These are phyloP conservation scores for Brassica rapa DNA, from an alignment of 345 rosid genomes.

Conservation along the genomic window DNA sequence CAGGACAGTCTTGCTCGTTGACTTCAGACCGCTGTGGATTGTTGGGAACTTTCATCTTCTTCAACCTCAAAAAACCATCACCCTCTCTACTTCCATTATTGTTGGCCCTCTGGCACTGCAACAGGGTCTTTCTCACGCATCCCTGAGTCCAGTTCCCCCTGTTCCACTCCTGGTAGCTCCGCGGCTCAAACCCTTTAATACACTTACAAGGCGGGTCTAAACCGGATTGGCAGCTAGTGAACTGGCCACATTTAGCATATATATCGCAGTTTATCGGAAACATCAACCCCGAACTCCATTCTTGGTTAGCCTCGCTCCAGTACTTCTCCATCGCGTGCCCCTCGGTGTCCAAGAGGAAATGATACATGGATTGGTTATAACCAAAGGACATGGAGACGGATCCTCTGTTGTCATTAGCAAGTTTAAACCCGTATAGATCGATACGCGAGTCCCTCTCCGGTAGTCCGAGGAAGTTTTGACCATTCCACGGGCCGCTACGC, in stretches of 20 bases:
- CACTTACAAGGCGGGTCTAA: conserved; percentile 51
- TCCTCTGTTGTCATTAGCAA: conserved; percentile 30
- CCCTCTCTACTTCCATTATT: conserved; percentile 27
- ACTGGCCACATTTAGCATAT: conserved; percentile 55
- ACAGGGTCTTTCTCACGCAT: conserved; percentile 39
- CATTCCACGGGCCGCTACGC: conserved; percentile 65
- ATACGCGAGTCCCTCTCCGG: conserved; percentile 4
- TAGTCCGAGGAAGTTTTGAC: conserved; percentile 41
- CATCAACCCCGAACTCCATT: conserved; percentile 2
- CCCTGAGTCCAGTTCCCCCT: conserved; percentile 53
- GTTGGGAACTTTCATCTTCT: conserved; percentile 48
- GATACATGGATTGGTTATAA: neutral
- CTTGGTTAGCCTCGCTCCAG: conserved; percentile 20
- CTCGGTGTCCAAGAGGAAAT: conserved; percentile 24
- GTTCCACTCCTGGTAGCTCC: conserved; percentile 40
- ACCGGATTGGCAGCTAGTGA: conserved; percentile 44
- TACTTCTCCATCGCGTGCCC: conserved; percentile 16
- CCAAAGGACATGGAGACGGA: conserved; percentile 8
- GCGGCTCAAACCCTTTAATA: conserved; percentile 53
- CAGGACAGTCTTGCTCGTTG: conserved; percentile 39
- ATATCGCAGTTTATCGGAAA: conserved; percentile 37
- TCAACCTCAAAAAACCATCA: conserved; percentile 47
- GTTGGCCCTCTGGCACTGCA: conserved; percentile 37
- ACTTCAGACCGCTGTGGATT: conserved; percentile 31
- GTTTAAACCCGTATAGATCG: conserved; percentile 30